A percentile compares a stretch with the other conserved stretches of the same genome.
phyloP scores from a whole-genome alignment of 2,329 filamentous ascomycete species.

The Cordyceps fumosorosea region DNA sequence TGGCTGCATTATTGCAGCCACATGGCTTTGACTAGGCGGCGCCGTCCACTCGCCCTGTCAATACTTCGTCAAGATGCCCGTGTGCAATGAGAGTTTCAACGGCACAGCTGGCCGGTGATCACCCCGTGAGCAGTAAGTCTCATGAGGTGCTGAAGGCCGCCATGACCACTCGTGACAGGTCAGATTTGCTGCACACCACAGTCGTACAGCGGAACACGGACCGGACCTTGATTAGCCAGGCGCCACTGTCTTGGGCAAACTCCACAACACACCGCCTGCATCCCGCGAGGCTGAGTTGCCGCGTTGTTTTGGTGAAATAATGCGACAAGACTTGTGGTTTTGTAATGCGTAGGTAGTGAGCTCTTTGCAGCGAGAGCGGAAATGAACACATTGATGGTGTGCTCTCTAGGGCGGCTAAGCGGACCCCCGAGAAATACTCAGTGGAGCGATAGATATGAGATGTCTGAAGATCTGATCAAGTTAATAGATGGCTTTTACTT shows the following conservation, averaged over 20 bases:
- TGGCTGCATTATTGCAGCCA: constrained; percentile 2
- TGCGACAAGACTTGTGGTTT: not conserved
- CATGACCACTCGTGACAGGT: not conserved
- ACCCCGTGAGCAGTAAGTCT: not conserved
- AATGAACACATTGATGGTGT: too few relatives aligned
- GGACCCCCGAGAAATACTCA: too few relatives aligned
- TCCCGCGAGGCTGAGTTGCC: constrained; percentile 5
- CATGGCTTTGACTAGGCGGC: not conserved
- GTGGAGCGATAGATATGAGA: too few relatives aligned
- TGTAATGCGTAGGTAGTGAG: too few relatives aligned
- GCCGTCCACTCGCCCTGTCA: not conserved
- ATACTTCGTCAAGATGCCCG: not conserved
- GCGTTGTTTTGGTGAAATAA: not conserved
- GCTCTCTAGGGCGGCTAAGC: too few relatives aligned
- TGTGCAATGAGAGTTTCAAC: not conserved
- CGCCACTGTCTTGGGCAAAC: constrained; percentile 5
- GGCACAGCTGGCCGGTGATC: not conserved
- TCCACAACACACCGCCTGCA: not conserved
- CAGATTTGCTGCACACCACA: constrained; percentile 8
- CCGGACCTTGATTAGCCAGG: constrained; percentile 10
- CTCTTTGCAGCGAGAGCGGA: too few relatives aligned
- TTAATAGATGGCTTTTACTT: too few relatives aligned
- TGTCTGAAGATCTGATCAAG: too few relatives aligned
- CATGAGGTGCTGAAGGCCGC: not conserved
- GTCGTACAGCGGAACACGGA: constrained; percentile 8